phyloP scores from a whole-genome alignment of 2,329 filamentous ascomycete genomes.

The Clonostachys solani region DNA sequence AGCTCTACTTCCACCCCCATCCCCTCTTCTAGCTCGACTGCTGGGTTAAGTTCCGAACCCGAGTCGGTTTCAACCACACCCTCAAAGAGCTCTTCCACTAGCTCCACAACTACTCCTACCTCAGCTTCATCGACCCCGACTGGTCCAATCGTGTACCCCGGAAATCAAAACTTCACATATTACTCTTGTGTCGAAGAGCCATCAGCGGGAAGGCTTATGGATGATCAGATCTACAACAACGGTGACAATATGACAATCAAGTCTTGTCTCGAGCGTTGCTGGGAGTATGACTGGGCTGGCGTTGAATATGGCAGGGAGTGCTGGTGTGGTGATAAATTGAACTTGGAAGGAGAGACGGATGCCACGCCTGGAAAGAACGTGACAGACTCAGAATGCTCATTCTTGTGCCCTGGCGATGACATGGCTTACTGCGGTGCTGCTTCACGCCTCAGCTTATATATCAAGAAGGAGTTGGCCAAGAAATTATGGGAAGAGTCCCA shows the following conservation, averaged over 20 bases:
- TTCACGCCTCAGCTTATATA: conserved; percentile 23
- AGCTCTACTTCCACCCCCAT: background rate
- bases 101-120: conserved; percentile 2
- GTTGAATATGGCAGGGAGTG: conserved; percentile 31
- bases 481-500: no score
- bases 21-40: background rate
- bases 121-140: conserved; percentile 13
- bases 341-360: conserved; percentile 14
- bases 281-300: conserved; percentile 24
- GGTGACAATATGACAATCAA: conserved; percentile 24
- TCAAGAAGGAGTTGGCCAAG: conserved; percentile 4
- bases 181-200: conserved; percentile 29
- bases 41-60: background rate
- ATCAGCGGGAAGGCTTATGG: conserved; percentile 20
- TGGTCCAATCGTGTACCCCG: conserved; percentile 17
- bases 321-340: conserved; percentile 26
- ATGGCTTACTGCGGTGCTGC: conserved; percentile 22
- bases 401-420: conserved; percentile 24
- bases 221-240: conserved; percentile 19
- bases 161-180: conserved; percentile 29
- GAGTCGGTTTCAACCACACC: conserved; percentile 2
- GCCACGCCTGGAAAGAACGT: conserved; percentile 19
- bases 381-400: conserved; percentile 20
- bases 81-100: background rate
- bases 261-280: conserved; percentile 23